A percentile compares a stretch with the other conserved stretches of the same genome.
Evolutionary conservation across 2,329 filamentous ascomycete species (phyloP).

Genomic region (Sarocladiaceae sp.): DNA sequence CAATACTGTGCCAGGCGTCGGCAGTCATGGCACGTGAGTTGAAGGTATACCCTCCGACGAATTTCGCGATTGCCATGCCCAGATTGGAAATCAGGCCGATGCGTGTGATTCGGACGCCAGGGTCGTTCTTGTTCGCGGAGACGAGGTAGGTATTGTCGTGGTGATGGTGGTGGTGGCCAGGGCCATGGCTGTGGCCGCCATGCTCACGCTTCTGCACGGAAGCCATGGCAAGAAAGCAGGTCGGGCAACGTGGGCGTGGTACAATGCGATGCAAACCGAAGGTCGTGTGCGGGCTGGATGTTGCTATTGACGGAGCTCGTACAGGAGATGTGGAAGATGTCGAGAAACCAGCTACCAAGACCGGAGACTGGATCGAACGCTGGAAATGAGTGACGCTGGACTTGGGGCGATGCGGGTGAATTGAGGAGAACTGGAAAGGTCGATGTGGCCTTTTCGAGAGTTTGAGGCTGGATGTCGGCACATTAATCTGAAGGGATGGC

Average conservation of each 20-base stretch:
- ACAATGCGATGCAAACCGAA: conserved; percentile 1
- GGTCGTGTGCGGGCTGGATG: conserved; percentile 16
- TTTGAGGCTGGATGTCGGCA: background rate
- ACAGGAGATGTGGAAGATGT: conserved; percentile 11
- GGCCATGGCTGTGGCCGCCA: conserved; percentile 38
- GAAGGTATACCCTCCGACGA: conserved; percentile 87
- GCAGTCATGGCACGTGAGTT: conserved; percentile 91
- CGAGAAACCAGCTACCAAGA: conserved; percentile 1
- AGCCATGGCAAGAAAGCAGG: conserved; percentile 11
- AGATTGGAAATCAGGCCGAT: conserved; percentile 73
- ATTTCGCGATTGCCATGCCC: conserved; percentile 91
- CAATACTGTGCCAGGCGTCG: conserved; percentile 92
- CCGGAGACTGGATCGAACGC: background rate
- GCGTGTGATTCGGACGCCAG: conserved; percentile 59
- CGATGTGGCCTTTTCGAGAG: conserved; percentile 1
- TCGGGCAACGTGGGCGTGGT: conserved; percentile 1
- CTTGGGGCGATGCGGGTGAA: background rate
- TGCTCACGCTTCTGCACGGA: conserved; percentile 27
- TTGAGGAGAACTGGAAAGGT: background rate
- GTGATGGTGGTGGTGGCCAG: conserved; percentile 71
- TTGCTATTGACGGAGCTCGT: conserved; percentile 22
- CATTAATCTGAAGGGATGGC: conserved; percentile 1
- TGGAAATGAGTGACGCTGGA: background rate
- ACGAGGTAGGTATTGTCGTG: conserved; percentile 92
- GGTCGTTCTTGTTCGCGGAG: conserved; percentile 73